Percentiles rank a stretch among this genome's conserved stretches.
phyloP scores from a whole-genome alignment of 305 asterid genomes.

The Plantago lanceolata region DNA sequence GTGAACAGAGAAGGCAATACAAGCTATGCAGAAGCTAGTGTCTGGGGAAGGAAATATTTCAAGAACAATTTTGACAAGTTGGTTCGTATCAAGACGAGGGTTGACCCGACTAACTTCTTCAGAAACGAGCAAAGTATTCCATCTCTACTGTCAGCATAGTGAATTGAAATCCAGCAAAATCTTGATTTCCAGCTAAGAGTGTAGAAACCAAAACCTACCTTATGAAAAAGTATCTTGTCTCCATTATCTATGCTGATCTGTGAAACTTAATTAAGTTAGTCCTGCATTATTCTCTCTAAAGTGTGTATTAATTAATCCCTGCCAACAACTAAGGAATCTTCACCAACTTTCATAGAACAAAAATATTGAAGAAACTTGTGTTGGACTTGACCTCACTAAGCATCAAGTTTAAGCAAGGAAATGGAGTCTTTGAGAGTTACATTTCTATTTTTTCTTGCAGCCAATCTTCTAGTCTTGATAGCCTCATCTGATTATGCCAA shows the following conservation, averaged over 20 bases:
- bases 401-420: background rate
- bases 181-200: too few relatives aligned
- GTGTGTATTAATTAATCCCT: too few relatives aligned
- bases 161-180: slow-evolving; percentile 25
- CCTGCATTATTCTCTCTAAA: too few relatives aligned
- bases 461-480: slow-evolving; percentile 12
- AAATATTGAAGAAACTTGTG: too few relatives aligned
- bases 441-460: slow-evolving; percentile 9
- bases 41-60: background rate
- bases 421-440: slow-evolving; percentile 10
- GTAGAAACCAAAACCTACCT: too few relatives aligned
- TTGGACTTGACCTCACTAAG: background rate
- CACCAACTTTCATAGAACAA: background rate
- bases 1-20: background rate
- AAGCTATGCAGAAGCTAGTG: background rate
- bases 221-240: too few relatives aligned
- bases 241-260: too few relatives aligned
- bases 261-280: too few relatives aligned
- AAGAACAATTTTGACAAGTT: background rate
- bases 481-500: slow-evolving; percentile 18
- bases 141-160: too few relatives aligned
- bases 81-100: background rate
- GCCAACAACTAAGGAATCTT: background rate
- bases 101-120: slow-evolving; percentile 7
- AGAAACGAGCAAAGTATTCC: slow-evolving; percentile 9